Percentiles rank a stretch among this genome's conserved stretches.
phyloP scores from a whole-genome alignment of 2,329 filamentous ascomycete species.

The Dactylellina haptotyla region DNA sequence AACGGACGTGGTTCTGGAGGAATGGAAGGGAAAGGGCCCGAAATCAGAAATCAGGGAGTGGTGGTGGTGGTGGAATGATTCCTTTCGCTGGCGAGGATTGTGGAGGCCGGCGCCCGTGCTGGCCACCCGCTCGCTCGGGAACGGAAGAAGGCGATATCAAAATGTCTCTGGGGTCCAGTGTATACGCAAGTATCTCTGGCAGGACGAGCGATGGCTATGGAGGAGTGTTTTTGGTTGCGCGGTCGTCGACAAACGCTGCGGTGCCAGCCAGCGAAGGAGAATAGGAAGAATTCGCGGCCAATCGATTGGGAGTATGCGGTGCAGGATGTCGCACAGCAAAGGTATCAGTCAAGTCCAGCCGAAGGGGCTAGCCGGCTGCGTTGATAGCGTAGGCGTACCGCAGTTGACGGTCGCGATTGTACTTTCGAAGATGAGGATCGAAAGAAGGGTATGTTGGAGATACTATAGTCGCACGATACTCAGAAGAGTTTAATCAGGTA shows the following conservation, averaged over 20 bases:
- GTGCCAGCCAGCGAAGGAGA: background rate
- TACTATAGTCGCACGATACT: background rate
- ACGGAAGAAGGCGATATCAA: too few species aligned
- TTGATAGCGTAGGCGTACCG: too few species aligned
- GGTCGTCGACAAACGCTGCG: constrained; percentile 35
- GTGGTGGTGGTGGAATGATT: constrained; percentile 45
- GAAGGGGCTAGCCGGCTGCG: too few species aligned
- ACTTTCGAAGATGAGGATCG: background rate
- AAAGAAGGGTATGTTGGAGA: background rate
- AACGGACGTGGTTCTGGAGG: constrained; percentile 15
- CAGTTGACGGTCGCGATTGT: too few species aligned
- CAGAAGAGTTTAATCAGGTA: background rate
- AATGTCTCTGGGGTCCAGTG: too few species aligned
- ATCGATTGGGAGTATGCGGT: background rate
- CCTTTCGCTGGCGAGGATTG: constrained; percentile 29
- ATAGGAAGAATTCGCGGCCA: background rate
- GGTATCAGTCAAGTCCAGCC: too few species aligned
- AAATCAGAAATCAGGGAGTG: background rate
- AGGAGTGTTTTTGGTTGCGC: background rate
- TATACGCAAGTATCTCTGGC: too few species aligned
- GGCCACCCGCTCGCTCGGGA: too few species aligned
- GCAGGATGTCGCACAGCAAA: constrained; percentile 14
- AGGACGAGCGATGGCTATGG: too few species aligned
- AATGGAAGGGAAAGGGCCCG: background rate
- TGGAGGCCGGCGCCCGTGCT: background rate